These are phyloP conservation scores for Sequoia sempervirens DNA, from an alignment of 75 land plant genomes.

Conservation along the genomic window DNA sequence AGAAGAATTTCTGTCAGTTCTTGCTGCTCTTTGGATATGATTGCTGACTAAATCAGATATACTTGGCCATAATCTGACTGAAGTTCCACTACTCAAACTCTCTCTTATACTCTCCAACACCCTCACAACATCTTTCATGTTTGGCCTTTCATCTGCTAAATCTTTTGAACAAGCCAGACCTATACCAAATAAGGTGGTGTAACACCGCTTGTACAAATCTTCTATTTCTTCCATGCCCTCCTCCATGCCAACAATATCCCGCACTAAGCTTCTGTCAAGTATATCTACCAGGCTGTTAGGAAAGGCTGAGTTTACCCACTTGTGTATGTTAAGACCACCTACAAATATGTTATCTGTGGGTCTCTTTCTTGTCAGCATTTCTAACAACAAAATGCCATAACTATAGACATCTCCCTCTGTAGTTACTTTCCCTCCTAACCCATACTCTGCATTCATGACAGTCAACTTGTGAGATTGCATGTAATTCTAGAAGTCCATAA, in stretches of 20 bases:
- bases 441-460: not conserved
- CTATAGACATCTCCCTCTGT: slow-evolving; percentile 1
- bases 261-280: not conserved
- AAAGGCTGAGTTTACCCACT: not conserved
- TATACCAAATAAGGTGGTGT: not conserved
- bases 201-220: not conserved
- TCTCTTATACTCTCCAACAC: not conserved
- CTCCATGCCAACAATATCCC: not conserved
- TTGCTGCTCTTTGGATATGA: not conserved
- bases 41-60: not conserved
- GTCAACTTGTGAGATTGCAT: not conserved
- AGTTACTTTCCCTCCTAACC: not conserved
- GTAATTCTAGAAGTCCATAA: not conserved
- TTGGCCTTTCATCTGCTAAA: not conserved
- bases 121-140: not conserved
- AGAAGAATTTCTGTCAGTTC: no score
- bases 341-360: not conserved
- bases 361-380: not conserved
- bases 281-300: not conserved
- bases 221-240: not conserved
- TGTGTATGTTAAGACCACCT: not conserved
- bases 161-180: not conserved
- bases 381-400: slow-evolving; percentile 1
- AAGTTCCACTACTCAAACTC: not conserved
- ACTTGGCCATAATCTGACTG: not conserved